These are phyloP conservation scores for Leonotis leonurus DNA, from an alignment of 257 asterid species.

Conservation along the genomic window DNA sequence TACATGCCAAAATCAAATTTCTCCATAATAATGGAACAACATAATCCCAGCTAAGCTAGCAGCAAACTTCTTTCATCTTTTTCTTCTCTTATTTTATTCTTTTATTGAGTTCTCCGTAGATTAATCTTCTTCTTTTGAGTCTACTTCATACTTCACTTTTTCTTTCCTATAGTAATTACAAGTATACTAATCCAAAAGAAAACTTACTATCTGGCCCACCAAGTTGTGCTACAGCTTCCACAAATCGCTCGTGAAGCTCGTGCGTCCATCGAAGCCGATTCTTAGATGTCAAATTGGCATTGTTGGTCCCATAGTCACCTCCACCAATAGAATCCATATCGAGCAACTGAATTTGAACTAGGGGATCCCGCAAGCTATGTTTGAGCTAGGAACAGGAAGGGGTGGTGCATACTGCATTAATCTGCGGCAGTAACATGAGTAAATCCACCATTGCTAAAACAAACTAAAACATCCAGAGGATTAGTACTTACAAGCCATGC, in stretches of 20 bases:
- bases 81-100: background rate
- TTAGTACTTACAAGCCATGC: too few relatives aligned
- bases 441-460: constrained; percentile 4
- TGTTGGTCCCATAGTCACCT: constrained; percentile 43
- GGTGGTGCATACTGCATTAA: constrained; percentile 24
- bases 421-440: constrained; percentile 12
- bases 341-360: constrained; percentile 25
- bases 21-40: background rate
- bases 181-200: background rate
- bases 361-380: constrained; percentile 27
- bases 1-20: background rate
- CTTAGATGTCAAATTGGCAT: constrained; percentile 61
- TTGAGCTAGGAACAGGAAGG: constrained; percentile 27
- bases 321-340: constrained; percentile 65
- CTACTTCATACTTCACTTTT: too few relatives aligned
- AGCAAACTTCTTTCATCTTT: background rate
- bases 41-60: background rate
- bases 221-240: constrained; percentile 89
- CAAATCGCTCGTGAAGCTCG: constrained; percentile 85
- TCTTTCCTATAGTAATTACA: background rate
- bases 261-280: constrained; percentile 94
- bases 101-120: background rate
- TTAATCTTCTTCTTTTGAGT: background rate
- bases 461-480: background rate
- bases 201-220: constrained; percentile 95